Percentiles rank a stretch among this genome's conserved stretches.
Evolutionary conservation across 257 asterid genomes (phyloP).

Genomic region (Lithospermum erythrorhizon): DNA sequence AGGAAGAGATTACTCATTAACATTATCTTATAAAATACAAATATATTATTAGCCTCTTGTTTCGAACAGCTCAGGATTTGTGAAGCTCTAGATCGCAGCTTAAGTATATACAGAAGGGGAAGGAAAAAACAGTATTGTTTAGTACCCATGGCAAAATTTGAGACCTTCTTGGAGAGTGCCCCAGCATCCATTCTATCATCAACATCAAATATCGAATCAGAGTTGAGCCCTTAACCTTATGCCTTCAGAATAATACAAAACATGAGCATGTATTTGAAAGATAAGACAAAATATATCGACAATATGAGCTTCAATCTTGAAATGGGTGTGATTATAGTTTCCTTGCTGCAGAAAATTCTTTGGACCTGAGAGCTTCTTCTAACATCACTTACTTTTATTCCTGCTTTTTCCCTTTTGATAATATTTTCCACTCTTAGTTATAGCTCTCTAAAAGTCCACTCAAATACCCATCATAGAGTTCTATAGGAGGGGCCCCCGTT

Average conservation of each 20-base stretch:
- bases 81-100: background rate
- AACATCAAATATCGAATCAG: constrained; percentile 82
- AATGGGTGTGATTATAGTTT: no score
- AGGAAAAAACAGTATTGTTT: background rate
- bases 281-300: background rate
- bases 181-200: constrained; percentile 57
- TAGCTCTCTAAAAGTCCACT: no score
- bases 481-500: no score
- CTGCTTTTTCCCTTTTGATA: no score
- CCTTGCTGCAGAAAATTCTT: no score
- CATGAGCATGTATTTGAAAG: constrained; percentile 4
- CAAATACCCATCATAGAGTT: no score
- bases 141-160: constrained; percentile 79
- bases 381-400: no score
- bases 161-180: constrained; percentile 53
- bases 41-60: background rate
- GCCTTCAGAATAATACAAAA: constrained; percentile 49
- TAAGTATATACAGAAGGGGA: background rate
- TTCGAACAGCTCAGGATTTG: background rate
- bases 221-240: constrained; percentile 81
- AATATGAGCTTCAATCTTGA: background rate
- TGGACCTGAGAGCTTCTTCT: no score
- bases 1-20: background rate
- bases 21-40: no score
- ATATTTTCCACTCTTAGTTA: no score